Percentiles rank a stretch among this genome's conserved stretches.
These are phyloP conservation scores for Volvariella surrecta DNA, from an alignment of 1,284 basidiomycete genomes.

Conservation along the genomic window DNA sequence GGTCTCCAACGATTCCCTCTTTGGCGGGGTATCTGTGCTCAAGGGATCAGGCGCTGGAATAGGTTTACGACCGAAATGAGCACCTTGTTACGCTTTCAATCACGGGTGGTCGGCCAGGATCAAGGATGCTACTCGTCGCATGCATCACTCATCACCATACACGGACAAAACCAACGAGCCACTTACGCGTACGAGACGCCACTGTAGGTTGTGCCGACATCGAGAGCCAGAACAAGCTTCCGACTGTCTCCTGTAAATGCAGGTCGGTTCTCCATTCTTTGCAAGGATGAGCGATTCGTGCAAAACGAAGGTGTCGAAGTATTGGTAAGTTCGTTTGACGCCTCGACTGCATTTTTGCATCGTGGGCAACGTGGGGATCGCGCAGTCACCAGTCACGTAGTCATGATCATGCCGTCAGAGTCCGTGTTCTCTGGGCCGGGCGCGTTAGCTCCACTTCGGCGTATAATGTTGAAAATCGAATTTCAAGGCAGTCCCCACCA, in stretches of 20 bases:
- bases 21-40: constrained; percentile 9
- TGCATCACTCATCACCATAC: background rate
- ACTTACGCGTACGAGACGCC: constrained; percentile 6
- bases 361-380: too few species aligned
- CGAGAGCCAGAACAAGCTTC: constrained; percentile 7
- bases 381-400: too few species aligned
- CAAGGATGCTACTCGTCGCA: background rate
- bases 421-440: too few species aligned
- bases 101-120: constrained; percentile 35
- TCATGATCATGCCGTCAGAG: too few species aligned
- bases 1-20: constrained; percentile 10
- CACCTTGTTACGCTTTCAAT: constrained; percentile 21
- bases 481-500: too few species aligned
- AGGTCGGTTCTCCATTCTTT: background rate
- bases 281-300: too few species aligned
- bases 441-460: too few species aligned
- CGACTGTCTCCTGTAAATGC: constrained; percentile 1
- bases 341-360: too few species aligned
- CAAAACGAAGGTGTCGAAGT: too few species aligned
- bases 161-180: background rate
- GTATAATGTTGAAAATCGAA: too few species aligned
- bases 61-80: background rate
- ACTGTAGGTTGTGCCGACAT: constrained; percentile 7
- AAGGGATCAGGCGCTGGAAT: too few species aligned
- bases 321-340: too few species aligned